A percentile compares a stretch with the other conserved stretches of the same genome.
These are phyloP conservation scores for Medicago lupulina DNA, from an alignment of 306 rosid species.

Conservation along the genomic window DNA sequence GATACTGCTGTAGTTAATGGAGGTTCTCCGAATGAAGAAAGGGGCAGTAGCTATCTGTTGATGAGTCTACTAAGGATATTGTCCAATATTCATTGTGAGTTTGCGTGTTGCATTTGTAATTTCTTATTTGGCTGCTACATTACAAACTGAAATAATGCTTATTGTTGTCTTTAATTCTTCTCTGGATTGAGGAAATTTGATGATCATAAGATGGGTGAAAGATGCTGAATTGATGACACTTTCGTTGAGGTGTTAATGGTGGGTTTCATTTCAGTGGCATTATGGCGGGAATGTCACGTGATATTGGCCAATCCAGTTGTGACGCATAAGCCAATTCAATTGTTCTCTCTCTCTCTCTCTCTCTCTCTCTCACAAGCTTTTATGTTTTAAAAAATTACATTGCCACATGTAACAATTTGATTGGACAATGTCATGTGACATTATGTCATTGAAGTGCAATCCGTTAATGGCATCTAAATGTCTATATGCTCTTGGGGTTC, in stretches of 20 bases:
- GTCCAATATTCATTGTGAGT: constrained; percentile 87
- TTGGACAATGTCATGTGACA: too few relatives aligned
- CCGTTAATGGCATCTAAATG: neutral
- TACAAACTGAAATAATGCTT: neutral
- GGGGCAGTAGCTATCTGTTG: constrained; percentile 74
- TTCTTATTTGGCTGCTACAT: neutral
- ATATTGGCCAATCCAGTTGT: too few relatives aligned
- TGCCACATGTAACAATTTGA: too few relatives aligned
- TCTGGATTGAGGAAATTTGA: neutral
- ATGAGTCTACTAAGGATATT: constrained; percentile 81
- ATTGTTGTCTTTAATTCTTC: neutral
- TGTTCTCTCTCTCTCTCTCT: too few relatives aligned
- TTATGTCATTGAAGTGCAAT: too few relatives aligned
- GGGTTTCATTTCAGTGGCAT: too few relatives aligned
- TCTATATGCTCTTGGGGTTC: neutral
- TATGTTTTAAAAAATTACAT: too few relatives aligned
- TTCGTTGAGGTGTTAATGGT: neutral
- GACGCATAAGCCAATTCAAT: too few relatives aligned
- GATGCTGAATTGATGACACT: neutral
- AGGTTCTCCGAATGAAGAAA: constrained; percentile 70
- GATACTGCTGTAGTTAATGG: constrained; percentile 63
- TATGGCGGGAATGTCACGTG: too few relatives aligned
- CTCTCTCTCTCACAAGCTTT: too few relatives aligned
- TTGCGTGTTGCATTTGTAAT: neutral
- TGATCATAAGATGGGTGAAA: neutral